phyloP scores from a whole-genome alignment of 2,329 filamentous ascomycete genomes.

The Ophiostoma quercus region DNA sequence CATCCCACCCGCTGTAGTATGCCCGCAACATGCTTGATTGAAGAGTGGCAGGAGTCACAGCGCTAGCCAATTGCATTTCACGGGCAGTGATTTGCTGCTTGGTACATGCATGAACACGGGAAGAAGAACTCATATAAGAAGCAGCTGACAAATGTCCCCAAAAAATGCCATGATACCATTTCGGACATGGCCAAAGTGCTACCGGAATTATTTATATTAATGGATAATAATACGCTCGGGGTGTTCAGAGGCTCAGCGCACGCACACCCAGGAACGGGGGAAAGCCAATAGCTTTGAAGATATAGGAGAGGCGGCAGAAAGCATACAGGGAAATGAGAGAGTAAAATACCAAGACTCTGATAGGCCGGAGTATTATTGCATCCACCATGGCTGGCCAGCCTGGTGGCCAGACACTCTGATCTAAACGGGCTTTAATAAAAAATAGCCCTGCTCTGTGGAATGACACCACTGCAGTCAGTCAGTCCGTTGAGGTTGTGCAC shows the following conservation, averaged over 20 bases:
- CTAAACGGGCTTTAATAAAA: background rate
- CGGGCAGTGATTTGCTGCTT: background rate
- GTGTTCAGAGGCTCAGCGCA: no score
- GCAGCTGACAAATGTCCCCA: background rate
- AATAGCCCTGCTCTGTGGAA: slow-evolving; percentile 34
- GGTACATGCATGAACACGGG: background rate
- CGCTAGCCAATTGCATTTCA: background rate
- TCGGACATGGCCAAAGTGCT: no score
- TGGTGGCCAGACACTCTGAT: no score
- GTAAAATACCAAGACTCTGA: background rate
- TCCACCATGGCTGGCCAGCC: background rate
- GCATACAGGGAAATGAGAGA: background rate
- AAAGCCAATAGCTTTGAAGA: background rate
- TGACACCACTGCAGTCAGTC: slow-evolving; percentile 50
- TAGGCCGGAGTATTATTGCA: background rate
- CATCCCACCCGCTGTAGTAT: background rate
- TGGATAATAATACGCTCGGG: no score
- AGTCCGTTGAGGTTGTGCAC: slow-evolving; percentile 53
- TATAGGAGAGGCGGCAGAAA: background rate
- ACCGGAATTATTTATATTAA: no score
- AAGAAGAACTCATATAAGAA: background rate
- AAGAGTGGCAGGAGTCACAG: background rate
- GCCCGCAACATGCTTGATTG: background rate
- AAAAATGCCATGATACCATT: no score
- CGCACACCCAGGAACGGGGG: background rate